Evolutionary conservation across 208 protist genomes (phyloP).

Genomic region (Trypanosoma scelopori): DNA sequence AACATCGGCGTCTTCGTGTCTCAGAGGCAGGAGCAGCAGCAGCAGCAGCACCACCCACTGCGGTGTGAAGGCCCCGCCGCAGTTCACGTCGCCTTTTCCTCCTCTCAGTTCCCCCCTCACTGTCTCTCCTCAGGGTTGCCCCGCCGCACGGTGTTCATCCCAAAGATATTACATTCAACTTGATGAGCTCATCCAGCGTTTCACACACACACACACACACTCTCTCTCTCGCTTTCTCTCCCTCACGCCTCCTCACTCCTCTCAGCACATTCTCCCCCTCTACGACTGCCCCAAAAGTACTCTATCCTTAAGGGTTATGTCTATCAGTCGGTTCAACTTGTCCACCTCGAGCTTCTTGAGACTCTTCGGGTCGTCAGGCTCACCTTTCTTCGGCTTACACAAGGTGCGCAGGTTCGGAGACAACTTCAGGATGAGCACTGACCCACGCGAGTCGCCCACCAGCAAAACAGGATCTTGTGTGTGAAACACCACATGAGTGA

Average conservation of each 20-base stretch:
- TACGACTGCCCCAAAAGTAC: slow-evolving; percentile 58
- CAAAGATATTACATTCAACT: neutral
- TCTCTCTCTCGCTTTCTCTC: neutral
- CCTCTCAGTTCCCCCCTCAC: slow-evolving; percentile 1
- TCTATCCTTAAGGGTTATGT: slow-evolving; percentile 91
- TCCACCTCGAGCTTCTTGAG: slow-evolving; percentile 79
- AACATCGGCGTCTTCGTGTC: too few species aligned
- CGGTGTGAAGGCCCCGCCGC: too few species aligned
- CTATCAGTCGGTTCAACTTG: slow-evolving; percentile 89
- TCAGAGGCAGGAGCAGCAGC: too few species aligned
- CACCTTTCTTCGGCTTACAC: slow-evolving; percentile 77
- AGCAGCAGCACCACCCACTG: too few species aligned
- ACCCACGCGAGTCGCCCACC: slow-evolving; percentile 95
- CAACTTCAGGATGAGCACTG: slow-evolving; percentile 94
- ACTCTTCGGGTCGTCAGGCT: slow-evolving; percentile 57
- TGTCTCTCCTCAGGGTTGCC: neutral
- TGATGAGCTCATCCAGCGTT: neutral
- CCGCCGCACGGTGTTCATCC: neutral
- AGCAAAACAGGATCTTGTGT: slow-evolving; percentile 90
- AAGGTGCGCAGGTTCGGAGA: slow-evolving; percentile 94
- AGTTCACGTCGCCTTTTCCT: too few species aligned
- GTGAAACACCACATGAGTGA: slow-evolving; percentile 96
- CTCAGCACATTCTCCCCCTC: neutral
- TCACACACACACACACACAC: neutral
- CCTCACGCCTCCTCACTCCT: neutral